These are phyloP conservation scores for Capsicum baccatum DNA, from an alignment of 257 asterid species.

Conservation along the genomic window DNA sequence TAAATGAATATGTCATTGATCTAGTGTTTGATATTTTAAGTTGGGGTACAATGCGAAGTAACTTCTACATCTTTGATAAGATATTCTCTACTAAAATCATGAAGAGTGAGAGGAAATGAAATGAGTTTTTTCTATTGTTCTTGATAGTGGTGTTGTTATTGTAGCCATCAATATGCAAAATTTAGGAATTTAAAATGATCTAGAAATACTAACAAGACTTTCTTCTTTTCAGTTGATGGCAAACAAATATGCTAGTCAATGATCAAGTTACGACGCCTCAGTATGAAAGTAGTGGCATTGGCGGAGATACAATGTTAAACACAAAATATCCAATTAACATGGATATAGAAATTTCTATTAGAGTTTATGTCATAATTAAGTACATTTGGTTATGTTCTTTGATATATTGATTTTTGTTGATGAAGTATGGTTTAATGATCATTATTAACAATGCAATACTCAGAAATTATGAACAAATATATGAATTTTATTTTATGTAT, in stretches of 20 bases:
- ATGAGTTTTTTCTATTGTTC: background rate
- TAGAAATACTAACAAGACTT: background rate
- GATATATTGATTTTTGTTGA: background rate
- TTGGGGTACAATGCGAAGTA: no score
- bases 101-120: background rate
- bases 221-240: background rate
- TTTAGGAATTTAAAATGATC: background rate
- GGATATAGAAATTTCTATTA: background rate
- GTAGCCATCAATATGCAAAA: background rate
- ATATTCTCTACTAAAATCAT: background rate
- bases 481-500: no score
- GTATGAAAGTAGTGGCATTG: background rate
- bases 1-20: no score
- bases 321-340: background rate
- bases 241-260: background rate
- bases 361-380: background rate
- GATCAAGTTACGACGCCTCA: background rate
- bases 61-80: background rate
- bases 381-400: background rate
- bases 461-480: background rate
- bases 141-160: background rate
- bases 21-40: no score
- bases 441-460: background rate
- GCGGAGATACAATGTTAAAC: background rate
- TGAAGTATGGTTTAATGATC: background rate